Evolutionary conservation across 1,284 basidiomycete genomes (phyloP), one percentile per base, ranked within the genome.

Genomic region (Golubevia sp.): DNA sequence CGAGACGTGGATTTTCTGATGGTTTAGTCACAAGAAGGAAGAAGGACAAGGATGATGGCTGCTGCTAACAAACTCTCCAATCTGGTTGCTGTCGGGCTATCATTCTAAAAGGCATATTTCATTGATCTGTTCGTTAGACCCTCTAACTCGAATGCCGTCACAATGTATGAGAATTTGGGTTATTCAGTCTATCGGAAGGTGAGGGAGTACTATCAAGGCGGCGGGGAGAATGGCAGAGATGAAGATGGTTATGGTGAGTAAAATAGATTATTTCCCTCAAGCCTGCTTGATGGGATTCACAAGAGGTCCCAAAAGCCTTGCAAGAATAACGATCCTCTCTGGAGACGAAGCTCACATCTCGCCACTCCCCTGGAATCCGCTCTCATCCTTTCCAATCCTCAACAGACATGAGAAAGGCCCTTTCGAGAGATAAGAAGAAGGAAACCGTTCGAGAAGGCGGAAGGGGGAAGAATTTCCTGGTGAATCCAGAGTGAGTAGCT

Each of bases 51-150:
- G n/a, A n/a, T n/a, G n/a, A n/a, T n/a, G n/a, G n/a, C n/a, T n/a
- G n/a, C n/a, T n/a, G n/a, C n/a, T n/a, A n/a, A n/a, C n/a, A n/a
- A n/a, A n/a, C n/a, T n/a, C n/a, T n/a, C n/a, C n/a, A n/a, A n/a
- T n/a, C n/a, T n/a, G n/a, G n/a, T n/a, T n/a, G n/a, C n/a, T n/a
- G n/a, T n/a, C n/a, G n/a, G n/a, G n/a, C n/a, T n/a, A n/a, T n/a
- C n/a, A n/a, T n/a, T n/a, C 49, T 91, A 93, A 85, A 87, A 88
- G 64, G 92, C 89, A 2, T 91, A 88, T 86, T 96, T 95, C 76
- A 92, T 96, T 55, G 93, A 96, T 84, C 88, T 96, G 20, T 96
- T 93, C 82, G 94, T 95, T 56, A 89, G 93, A 60, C 92, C 91
- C 70, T 89, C 89, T 68, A 81, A 80, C 55, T 58, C 54, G 1